Evolutionary conservation across 805 yeast genomes (phyloP), one percentile per base, ranked within the genome.

Genomic region (Wickerhamiella nectarea): DNA sequence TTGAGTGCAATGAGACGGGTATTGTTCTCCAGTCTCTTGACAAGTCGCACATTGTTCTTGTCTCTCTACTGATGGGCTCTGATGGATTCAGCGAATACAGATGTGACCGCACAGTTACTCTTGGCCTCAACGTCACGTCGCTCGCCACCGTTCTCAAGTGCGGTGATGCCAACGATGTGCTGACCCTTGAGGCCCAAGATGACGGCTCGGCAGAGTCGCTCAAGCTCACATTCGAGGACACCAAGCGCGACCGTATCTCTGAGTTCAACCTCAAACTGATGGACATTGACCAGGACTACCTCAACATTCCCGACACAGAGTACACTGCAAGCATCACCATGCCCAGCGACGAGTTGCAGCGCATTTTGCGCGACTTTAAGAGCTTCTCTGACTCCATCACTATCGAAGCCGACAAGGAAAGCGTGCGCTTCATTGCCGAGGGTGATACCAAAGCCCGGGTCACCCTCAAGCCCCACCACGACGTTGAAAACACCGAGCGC

Each of bases 11-110:
- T n/a, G 91, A 83, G 62, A 74, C 77, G 50, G 98, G 98, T 53
- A 80, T 91, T 57, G 80, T 93, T 9, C 89, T 93, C 18, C 97
- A 91, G 69, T 97, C 98, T 21, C 91, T 91, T 53, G 98, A 91
- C 65, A 93, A 86, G 61, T 86, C 98, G 21, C 84, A 96, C 71
- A 95, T 91, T 47, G 74, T 87, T 50, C 72, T 91, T 51, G 95
- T 89, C 34, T 81, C 94, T 17, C 69, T 91, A 50, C 75, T 83
- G 54, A 80, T 91, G 52, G 94, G 93, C 47, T 76, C 78, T 50
- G 87, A 82, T 48, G 87, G 94, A 10, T 91, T 91, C 68, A 71
- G 76, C 48, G 89, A 81, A 54, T 91, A 82, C 70, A 80, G 98
- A 71, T 87, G 97, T 66, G 98, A 91, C 67, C 78, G 91, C 60